Conservation (phyloP, 2,329 filamentous ascomycete species). For the Diplodia sapinea region DNA sequence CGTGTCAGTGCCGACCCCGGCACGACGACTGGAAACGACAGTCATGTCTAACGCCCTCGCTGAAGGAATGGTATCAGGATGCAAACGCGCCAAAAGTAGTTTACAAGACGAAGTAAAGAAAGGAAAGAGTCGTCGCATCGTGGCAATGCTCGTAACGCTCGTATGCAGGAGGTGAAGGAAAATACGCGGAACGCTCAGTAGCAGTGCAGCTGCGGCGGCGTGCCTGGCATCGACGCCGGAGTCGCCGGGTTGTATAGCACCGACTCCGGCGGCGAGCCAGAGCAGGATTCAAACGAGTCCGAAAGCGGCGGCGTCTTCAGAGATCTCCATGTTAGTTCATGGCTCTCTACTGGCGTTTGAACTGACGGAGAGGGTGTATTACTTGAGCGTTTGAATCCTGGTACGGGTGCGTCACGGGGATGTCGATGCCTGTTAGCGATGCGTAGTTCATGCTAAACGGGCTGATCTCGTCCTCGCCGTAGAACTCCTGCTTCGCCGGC, state of each 20-base stretch:
- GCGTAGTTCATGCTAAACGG: slow-evolving; percentile 72
- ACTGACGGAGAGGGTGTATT: slow-evolving; percentile 59
- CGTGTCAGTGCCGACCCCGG: slow-evolving; percentile 15
- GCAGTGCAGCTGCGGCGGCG: slow-evolving; percentile 63
- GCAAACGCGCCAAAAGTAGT: slow-evolving; percentile 22
- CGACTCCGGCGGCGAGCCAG: slow-evolving; percentile 51
- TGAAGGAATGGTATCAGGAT: slow-evolving; percentile 31
- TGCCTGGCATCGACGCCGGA: slow-evolving; percentile 74
- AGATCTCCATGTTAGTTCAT: slow-evolving; percentile 34
- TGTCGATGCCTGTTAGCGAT: slow-evolving; percentile 69
- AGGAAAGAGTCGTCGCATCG: slow-evolving; percentile 25
- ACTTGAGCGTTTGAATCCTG: slow-evolving; percentile 75
- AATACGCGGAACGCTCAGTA: slow-evolving; percentile 23
- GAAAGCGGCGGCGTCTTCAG: slow-evolving; percentile 76
- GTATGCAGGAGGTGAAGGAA: slow-evolving; percentile 13
- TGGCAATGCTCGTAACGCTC: slow-evolving; percentile 30
- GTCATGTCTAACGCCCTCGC: slow-evolving; percentile 31
- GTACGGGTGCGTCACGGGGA: slow-evolving; percentile 66
- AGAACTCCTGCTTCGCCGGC: slow-evolving; percentile 71
- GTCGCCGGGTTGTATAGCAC: slow-evolving; percentile 62
- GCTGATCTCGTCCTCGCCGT: slow-evolving; percentile 64
- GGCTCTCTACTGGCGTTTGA: slow-evolving; percentile 34
- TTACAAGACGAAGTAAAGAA: slow-evolving; percentile 28
- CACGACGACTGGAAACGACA: slow-evolving; percentile 27
- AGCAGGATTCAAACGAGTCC: slow-evolving; percentile 70